Conservation (phyloP, 371 early-diverging fungal species). For the Basidiobolus meristosporus region DNA sequence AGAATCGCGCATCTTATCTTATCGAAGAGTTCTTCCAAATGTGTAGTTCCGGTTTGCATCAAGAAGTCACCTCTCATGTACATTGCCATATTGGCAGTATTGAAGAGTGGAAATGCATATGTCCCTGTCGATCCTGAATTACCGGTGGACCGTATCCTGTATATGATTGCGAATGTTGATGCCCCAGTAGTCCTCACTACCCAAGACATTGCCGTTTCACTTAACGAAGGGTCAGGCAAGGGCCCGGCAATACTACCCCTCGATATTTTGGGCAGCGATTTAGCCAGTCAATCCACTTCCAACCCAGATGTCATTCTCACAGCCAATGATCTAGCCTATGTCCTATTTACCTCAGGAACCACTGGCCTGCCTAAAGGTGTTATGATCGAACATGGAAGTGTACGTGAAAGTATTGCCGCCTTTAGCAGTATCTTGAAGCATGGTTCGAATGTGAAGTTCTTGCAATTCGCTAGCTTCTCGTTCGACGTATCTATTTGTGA, state of each 20-base stretch:
- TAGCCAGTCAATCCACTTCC: neutral
- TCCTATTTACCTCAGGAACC: conserved; percentile 62
- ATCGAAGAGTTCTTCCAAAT: neutral
- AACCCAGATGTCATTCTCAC: neutral
- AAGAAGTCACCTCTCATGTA: neutral
- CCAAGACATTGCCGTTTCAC: neutral
- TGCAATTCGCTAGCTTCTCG: neutral
- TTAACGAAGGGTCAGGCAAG: neutral
- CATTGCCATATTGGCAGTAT: neutral
- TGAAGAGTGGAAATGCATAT: neutral
- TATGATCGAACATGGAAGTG: conserved; percentile 48
- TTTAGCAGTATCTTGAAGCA: neutral
- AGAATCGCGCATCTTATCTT: neutral
- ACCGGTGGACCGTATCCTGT: neutral
- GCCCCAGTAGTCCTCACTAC: neutral
- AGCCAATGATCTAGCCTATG: neutral
- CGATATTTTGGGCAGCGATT: neutral
- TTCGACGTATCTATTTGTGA: neutral
- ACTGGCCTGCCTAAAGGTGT: conserved; percentile 77
- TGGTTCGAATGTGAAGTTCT: neutral
- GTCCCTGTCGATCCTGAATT: neutral
- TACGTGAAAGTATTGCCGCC: neutral
- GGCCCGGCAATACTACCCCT: neutral
- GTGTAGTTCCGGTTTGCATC: neutral
- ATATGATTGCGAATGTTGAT: neutral